These are phyloP conservation scores for Drosera spatulata DNA, from an alignment of 179 eudicot genomes.

Conservation along the genomic window DNA sequence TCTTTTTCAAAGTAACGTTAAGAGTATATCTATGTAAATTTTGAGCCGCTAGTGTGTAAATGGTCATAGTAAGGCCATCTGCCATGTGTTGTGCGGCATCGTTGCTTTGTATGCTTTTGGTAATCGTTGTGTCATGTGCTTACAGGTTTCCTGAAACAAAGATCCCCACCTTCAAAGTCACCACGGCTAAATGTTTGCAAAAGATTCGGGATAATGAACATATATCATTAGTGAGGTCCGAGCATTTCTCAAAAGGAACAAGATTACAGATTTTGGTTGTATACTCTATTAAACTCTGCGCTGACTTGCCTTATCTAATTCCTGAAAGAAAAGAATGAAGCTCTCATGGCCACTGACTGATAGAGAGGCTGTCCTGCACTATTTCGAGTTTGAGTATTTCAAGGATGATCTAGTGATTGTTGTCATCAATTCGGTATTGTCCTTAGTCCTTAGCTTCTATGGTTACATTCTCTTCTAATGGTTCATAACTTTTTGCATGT, in stretches of 20 bases:
- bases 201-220: slow-evolving; percentile 70
- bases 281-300: slow-evolving; percentile 4
- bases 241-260: slow-evolving; percentile 5
- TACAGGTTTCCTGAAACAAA: slow-evolving; percentile 75
- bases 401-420: slow-evolving; percentile 67
- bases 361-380: slow-evolving; percentile 80
- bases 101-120: neutral
- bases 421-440: slow-evolving; percentile 60
- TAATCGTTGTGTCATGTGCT: neutral
- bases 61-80: neutral
- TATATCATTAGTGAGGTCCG: slow-evolving; percentile 83
- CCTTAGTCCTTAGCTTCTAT: neutral
- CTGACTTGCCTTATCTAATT: slow-evolving; percentile 18
- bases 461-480: neutral
- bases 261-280: neutral
- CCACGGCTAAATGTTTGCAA: slow-evolving; percentile 48
- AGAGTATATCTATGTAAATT: no score
- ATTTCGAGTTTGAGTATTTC: slow-evolving; percentile 67
- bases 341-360: slow-evolving; percentile 87
- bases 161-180: slow-evolving; percentile 69
- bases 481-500: no score
- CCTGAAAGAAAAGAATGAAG: slow-evolving; percentile 76
- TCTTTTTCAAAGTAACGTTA: no score
- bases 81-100: neutral
- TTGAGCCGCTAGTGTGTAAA: neutral